A percentile compares a stretch with the other conserved stretches of the same genome.
phyloP scores from a whole-genome alignment of 2,329 filamentous ascomycete genomes.

The Lecanoromycetidae sp. region DNA sequence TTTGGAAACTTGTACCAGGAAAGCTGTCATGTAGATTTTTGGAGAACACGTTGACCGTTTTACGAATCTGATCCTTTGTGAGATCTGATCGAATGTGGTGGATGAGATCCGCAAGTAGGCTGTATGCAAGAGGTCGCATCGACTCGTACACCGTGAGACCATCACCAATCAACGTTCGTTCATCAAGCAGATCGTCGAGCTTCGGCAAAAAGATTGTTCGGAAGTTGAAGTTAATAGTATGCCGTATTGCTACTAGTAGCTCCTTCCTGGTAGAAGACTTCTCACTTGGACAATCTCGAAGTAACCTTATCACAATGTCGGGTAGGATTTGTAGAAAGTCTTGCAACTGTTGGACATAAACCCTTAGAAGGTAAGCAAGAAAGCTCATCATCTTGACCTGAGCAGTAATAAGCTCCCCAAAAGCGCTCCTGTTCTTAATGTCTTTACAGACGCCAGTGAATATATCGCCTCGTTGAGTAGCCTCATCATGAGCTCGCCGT shows the following conservation, averaged over 20 bases:
- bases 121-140: slow-evolving; percentile 89
- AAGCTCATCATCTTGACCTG: slow-evolving; percentile 99
- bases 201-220: slow-evolving; percentile 86
- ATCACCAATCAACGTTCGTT: slow-evolving; percentile 87
- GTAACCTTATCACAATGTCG: slow-evolving; percentile 74
- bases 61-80: slow-evolving; percentile 77
- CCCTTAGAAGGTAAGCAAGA: slow-evolving; percentile 77
- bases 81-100: slow-evolving; percentile 92
- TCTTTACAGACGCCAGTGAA: slow-evolving; percentile 89
- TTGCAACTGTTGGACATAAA: slow-evolving; percentile 72
- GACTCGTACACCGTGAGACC: slow-evolving; percentile 94
- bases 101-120: slow-evolving; percentile 95
- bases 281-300: slow-evolving; percentile 89
- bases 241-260: slow-evolving; percentile 84
- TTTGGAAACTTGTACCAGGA: slow-evolving; percentile 96
- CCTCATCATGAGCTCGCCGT: slow-evolving; percentile 79
- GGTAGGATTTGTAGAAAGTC: slow-evolving; percentile 82
- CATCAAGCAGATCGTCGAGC: slow-evolving; percentile 89
- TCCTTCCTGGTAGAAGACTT: slow-evolving; percentile 92
- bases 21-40: slow-evolving; percentile 91
- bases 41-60: slow-evolving; percentile 94
- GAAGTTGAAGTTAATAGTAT: slow-evolving; percentile 99
- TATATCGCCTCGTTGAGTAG: slow-evolving; percentile 62
- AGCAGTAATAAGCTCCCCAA: slow-evolving; percentile 93
- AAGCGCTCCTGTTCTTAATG: slow-evolving; percentile 86